Evolutionary conservation across 2,329 filamentous ascomycete genomes (phyloP), one percentile per base, ranked within the genome.

Genomic region (Stagonosporopsis cucurbitacearum): DNA sequence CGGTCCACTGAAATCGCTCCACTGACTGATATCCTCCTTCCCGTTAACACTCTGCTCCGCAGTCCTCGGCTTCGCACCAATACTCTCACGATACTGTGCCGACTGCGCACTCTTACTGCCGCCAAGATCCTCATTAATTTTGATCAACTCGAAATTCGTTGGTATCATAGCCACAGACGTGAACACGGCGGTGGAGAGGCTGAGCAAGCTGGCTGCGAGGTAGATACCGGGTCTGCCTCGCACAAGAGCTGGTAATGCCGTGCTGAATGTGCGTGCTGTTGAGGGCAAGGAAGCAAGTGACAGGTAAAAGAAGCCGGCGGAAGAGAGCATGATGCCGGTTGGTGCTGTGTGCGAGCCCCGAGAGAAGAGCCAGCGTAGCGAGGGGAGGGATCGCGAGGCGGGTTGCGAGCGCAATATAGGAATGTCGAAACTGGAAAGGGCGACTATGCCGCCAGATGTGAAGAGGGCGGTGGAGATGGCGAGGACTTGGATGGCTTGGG

Each of bases 321-420:
- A 60, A 0, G 73, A 68, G 45, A 70, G 11, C n/a, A 71, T 25
- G 5, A 69, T 70, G 17, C 63, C 60, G 6, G 58, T 50, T 7
- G 73, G 73, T 54, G 75, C 74, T 28, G 72, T 59, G 58, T 76
- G 74, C 6, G 72, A 75, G 46, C 73, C 74, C 0, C 73, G 69
- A 32, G 67, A 73, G 61, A 76, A 76, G 28, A 76, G 69, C 73
- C 73, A 76, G 37, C 71, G 70, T 2, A 58, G 68, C 36, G 64
- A 58, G n/a, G 74, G 74, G 1, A 76, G 68, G 2, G 74, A 73
- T 46, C 72, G 72, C 1, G 72, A 75, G n/a, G 72, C 72, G 17
- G 72, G 74, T 43, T 75, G 74, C 1, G 74, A 70, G 57, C 63
- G 59, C 11, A 75, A 54, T 11, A 67, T 48, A 12, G 71, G 72